A percentile compares a stretch with the other conserved stretches of the same genome.
These are phyloP conservation scores for Sarocladium kiliense DNA, from an alignment of 2,329 filamentous ascomycete species.

Conservation along the genomic window DNA sequence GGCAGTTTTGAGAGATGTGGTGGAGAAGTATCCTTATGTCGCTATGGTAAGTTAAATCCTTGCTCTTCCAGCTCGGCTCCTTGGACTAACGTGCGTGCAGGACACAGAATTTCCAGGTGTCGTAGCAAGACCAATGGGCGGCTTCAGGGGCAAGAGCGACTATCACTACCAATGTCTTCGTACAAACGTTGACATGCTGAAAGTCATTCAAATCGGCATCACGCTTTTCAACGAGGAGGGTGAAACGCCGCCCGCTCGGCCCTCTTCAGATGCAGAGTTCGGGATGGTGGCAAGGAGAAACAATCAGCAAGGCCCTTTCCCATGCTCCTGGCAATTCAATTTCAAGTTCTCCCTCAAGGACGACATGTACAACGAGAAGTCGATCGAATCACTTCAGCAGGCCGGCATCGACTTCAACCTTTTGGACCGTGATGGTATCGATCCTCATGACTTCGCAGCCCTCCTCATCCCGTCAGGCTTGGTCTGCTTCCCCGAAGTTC, in stretches of 20 bases:
- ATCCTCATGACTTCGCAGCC: slow-evolving; percentile 82
- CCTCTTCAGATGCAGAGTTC: slow-evolving; percentile 34
- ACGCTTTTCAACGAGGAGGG: slow-evolving; percentile 90
- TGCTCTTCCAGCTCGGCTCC: neutral
- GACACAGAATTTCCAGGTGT: slow-evolving; percentile 99
- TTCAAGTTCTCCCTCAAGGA: slow-evolving; percentile 92
- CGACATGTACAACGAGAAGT: slow-evolving; percentile 97
- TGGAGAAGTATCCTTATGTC: slow-evolving; percentile 91
- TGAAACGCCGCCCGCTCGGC: slow-evolving; percentile 72
- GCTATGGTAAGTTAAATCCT: slow-evolving; percentile 95
- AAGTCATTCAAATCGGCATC: slow-evolving; percentile 94
- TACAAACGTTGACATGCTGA: slow-evolving; percentile 94
- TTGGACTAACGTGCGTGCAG: slow-evolving; percentile 38
- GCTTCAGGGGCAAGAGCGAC: slow-evolving; percentile 90
- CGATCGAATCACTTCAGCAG: slow-evolving; percentile 83
- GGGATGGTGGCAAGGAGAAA: slow-evolving; percentile 32
- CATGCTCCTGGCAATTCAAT: slow-evolving; percentile 98
- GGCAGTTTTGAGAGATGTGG: slow-evolving; percentile 71
- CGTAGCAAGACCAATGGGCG: slow-evolving; percentile 89
- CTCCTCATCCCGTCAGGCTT: slow-evolving; percentile 88
- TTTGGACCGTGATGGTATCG: slow-evolving; percentile 84
- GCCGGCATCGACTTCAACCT: slow-evolving; percentile 88
- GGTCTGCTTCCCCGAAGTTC: slow-evolving; percentile 79
- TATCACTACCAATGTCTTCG: slow-evolving; percentile 98
- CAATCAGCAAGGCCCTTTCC: slow-evolving; percentile 50